Evolutionary conservation across 768 basidiomycete species (phyloP), one percentile per base, ranked within the genome.

Genomic region (Glaciozyma martinii): DNA sequence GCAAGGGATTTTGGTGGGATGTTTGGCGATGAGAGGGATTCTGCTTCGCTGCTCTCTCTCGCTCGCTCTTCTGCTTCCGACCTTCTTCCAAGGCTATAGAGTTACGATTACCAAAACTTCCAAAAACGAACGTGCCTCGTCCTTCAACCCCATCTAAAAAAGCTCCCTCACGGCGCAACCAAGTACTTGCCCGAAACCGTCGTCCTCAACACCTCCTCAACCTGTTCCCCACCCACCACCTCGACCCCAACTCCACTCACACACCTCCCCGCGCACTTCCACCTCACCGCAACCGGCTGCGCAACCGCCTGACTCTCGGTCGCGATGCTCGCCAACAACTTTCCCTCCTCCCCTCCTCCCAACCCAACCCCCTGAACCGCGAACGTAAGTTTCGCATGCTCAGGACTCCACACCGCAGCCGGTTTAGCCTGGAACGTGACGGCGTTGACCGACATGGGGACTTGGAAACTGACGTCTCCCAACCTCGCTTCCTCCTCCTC

Each of bases 361-460:
- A 46, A 21, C 5, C 19, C 30, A 37, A 61, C 10, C 25, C 32
- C 30, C 50, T 37, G 70, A 29, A 77, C 60, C 27, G 72, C 66
- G 74, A 76, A 76, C 8, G 70, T 67, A 63, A 78, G 75, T n/a
- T 71, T 66, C 16, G 73, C 66, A 18, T 71, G 68, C 27, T 74
- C 65, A 0, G 76, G 72, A 16, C 69, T 66, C 70, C 76, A 79
- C 16, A 71, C 72, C 13, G 76, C 77, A 9, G 75, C 71, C 9
- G 79, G 79, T 69, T 80, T 80, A 27, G 78, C 76, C 65, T 79
- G 78, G 42, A 78, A 76, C 46, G 75, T 74, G n/a, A 61, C 55
- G 10, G 77, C 73, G 33, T 74, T 66, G 13, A 62, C 44, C 1
- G 66, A 70, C 71, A 80, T 74, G 3, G 72, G 66, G 12, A 78